phyloP scores from a whole-genome alignment of 768 basidiomycete genomes.

The Pleurotus salmoneostramineus region DNA sequence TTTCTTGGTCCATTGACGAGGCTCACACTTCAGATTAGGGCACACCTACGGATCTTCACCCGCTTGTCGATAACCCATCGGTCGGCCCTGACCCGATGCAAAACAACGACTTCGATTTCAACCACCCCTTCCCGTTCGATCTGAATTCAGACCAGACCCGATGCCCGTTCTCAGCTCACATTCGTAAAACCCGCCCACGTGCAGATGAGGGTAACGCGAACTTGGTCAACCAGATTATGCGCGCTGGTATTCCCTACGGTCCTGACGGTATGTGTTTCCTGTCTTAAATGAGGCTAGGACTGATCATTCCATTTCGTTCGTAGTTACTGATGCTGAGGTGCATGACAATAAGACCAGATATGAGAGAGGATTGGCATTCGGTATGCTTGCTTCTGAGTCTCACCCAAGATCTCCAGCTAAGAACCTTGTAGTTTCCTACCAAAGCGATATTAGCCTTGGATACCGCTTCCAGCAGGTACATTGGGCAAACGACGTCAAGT shows the following conservation, averaged over 20 bases:
- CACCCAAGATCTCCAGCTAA: too few relatives aligned
- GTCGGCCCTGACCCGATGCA: slow-evolving; percentile 11
- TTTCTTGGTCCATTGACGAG: background rate
- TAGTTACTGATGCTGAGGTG: background rate
- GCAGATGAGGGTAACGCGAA: slow-evolving; percentile 14
- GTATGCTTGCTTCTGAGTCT: background rate
- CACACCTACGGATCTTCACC: slow-evolving; percentile 1
- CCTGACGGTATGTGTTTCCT: slow-evolving; percentile 9
- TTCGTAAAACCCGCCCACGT: slow-evolving; percentile 23
- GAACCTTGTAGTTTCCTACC: background rate
- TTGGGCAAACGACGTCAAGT: slow-evolving; percentile 2
- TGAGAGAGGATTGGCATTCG: slow-evolving; percentile 3
- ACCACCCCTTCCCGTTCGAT: background rate
- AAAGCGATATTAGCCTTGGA: slow-evolving; percentile 1
- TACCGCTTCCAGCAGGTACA: slow-evolving; percentile 4
- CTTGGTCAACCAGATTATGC: slow-evolving; percentile 20
- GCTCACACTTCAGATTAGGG: slow-evolving; percentile 3
- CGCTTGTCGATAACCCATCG: slow-evolving; percentile 13
- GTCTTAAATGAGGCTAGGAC: background rate
- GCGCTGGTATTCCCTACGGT: slow-evolving; percentile 31
- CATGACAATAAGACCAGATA: background rate
- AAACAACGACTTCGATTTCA: slow-evolving; percentile 26
- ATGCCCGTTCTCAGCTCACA: slow-evolving; percentile 25
- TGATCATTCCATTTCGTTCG: background rate
- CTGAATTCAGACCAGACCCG: slow-evolving; percentile 4